Evolutionary conservation across 306 rosid species (phyloP).

Genomic region (Begonia peltatifolia): DNA sequence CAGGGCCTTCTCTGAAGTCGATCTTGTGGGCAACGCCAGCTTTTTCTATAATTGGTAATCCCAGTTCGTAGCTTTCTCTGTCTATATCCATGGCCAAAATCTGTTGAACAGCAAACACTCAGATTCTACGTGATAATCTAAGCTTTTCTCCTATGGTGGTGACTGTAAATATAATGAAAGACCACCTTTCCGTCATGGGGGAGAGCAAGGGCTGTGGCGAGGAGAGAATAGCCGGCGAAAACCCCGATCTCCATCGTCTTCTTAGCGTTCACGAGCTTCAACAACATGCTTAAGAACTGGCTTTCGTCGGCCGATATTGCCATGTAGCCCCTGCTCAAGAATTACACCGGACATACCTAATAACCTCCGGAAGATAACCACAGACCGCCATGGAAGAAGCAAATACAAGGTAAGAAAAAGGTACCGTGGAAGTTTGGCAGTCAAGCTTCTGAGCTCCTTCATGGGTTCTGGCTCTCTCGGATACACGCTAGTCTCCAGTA

Average conservation of each 20-base stretch:
- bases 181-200: conserved; percentile 85
- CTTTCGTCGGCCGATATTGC: not conserved
- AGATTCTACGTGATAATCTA: no score
- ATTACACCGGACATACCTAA: no score
- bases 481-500: conserved; percentile 7
- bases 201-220: conserved; percentile 81
- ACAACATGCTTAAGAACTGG: conserved; percentile 6
- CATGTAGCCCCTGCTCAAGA: not conserved
- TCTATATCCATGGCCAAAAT: conserved; percentile 82
- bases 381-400: not conserved
- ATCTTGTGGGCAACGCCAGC: conserved; percentile 87
- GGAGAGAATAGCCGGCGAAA: conserved; percentile 82
- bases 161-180: no score
- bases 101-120: conserved; percentile 13
- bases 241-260: conserved; percentile 23
- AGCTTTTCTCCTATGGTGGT: no score
- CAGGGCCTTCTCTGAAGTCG: conserved; percentile 82
- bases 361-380: no score
- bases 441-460: conserved; percentile 10
- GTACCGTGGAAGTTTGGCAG: conserved; percentile 10
- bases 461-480: conserved; percentile 11
- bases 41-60: conserved; percentile 52
- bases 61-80: conserved; percentile 70
- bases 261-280: conserved; percentile 81
- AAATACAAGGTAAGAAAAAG: not conserved